Evolutionary conservation across 1,139 yeast species (phyloP).

Genomic region (Yamadazyma friedrichii): DNA sequence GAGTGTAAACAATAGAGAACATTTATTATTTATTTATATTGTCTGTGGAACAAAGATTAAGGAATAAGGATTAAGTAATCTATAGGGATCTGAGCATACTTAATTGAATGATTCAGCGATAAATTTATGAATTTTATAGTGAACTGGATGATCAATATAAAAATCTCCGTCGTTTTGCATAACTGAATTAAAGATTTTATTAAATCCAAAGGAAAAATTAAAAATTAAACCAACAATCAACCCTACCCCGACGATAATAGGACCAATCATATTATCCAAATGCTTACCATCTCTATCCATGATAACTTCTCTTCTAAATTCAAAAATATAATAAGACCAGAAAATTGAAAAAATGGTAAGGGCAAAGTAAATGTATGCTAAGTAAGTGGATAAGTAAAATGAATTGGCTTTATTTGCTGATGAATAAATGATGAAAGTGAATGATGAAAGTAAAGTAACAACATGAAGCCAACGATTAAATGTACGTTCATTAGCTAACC

Average conservation of each 20-base stretch:
- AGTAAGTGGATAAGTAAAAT: slow-evolving; percentile 51
- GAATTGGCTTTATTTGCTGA: slow-evolving; percentile 69
- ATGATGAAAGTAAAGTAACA: slow-evolving; percentile 80
- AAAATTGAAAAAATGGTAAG: slow-evolving; percentile 78
- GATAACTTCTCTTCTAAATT: slow-evolving; percentile 69
- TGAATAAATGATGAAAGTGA: slow-evolving; percentile 81
- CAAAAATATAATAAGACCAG: slow-evolving; percentile 87
- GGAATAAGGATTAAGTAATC: no score
- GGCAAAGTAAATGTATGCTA: slow-evolving; percentile 79
- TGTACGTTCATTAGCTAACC: slow-evolving; percentile 98
- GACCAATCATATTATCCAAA: slow-evolving; percentile 87
- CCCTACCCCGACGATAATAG: slow-evolving; percentile 72
- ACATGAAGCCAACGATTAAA: slow-evolving; percentile 95
- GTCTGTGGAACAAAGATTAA: no score
- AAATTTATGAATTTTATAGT: slow-evolving; percentile 35
- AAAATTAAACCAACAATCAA: slow-evolving; percentile 63
- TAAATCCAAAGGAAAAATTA: slow-evolving; percentile 73
- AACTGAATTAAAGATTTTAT: slow-evolving; percentile 22
- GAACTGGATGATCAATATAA: slow-evolving; percentile 33
- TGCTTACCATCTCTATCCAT: slow-evolving; percentile 82
- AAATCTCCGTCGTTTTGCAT: slow-evolving; percentile 23
- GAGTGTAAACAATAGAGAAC: no score
- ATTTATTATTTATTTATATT: no score
- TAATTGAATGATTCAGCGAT: slow-evolving; percentile 14
- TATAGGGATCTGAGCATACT: neutral